phyloP scores from a whole-genome alignment of 805 yeast genomes.

The Kodamaea hsintzibuensis region DNA sequence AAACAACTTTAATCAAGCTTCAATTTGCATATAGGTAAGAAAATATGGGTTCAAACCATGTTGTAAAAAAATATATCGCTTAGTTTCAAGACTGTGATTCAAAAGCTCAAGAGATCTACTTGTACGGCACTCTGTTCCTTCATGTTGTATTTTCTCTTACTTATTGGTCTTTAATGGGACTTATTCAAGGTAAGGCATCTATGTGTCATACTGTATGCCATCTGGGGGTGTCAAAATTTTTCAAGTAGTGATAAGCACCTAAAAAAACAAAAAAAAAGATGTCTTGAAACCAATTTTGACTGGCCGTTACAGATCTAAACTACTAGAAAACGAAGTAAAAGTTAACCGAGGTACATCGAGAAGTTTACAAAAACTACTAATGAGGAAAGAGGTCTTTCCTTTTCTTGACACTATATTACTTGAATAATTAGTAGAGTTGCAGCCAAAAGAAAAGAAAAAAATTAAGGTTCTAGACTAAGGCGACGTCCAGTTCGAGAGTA shows the following conservation, averaged over 20 bases:
- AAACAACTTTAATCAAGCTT: background rate
- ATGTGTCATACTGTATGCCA: background rate
- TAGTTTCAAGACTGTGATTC: background rate
- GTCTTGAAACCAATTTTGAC: background rate
- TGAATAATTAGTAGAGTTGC: background rate
- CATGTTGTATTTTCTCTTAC: background rate
- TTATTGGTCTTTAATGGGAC: background rate
- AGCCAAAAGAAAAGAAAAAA: constrained; percentile 7
- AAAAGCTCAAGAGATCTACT: background rate
- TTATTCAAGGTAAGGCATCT: background rate
- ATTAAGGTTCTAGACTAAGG: constrained; percentile 4
- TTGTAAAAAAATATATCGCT: background rate
- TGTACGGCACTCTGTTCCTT: background rate
- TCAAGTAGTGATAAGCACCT: background rate
- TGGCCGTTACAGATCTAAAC: constrained; percentile 6
- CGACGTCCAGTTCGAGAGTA: background rate
- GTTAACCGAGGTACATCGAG: background rate
- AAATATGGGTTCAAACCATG: background rate
- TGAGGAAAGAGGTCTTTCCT: background rate
- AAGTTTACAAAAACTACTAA: background rate
- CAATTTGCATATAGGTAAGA: background rate
- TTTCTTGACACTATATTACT: background rate
- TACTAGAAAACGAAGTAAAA: too few relatives aligned
- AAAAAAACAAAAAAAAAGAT: background rate
- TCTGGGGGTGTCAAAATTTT: background rate